phyloP scores from a whole-genome alignment of 2,329 filamentous ascomycete genomes.

The Pseudocercospora ulei region DNA sequence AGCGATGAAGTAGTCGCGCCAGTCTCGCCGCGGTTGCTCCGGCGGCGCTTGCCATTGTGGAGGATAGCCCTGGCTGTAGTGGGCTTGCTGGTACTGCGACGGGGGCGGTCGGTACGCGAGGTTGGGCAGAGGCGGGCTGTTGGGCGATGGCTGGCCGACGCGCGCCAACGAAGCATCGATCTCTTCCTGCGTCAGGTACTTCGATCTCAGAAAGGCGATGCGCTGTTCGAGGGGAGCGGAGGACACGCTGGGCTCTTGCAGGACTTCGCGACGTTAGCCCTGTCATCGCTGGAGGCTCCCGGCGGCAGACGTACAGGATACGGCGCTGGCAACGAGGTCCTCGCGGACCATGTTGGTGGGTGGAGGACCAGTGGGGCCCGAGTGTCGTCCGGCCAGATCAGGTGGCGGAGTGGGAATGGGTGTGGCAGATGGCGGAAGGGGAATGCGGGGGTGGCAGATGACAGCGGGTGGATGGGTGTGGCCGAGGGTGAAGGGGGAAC shows the following conservation, averaged over 20 bases:
- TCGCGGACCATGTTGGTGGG: constrained; percentile 72
- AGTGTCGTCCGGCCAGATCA: background rate
- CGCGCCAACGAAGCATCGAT: constrained; percentile 75
- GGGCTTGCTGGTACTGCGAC: constrained; percentile 34
- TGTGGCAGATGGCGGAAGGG: no score
- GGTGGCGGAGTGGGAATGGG: no score
- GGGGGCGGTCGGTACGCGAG: constrained; percentile 30
- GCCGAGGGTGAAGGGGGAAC: no score
- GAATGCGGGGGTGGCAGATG: no score
- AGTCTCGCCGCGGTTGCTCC: constrained; percentile 68
- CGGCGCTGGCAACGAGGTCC: constrained; percentile 71
- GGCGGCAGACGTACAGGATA: constrained; percentile 39
- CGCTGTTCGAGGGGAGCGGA: constrained; percentile 85
- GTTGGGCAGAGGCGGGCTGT: constrained; percentile 37
- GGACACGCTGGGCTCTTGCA: constrained; percentile 87
- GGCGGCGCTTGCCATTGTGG: constrained; percentile 49
- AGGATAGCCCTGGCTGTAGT: constrained; percentile 17
- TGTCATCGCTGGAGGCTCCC: background rate
- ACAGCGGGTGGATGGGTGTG: no score
- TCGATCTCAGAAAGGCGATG: constrained; percentile 85
- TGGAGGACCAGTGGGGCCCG: background rate
- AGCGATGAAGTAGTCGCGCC: constrained; percentile 99
- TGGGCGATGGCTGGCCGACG: constrained; percentile 49
- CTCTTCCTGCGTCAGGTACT: constrained; percentile 95
- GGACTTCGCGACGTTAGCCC: constrained; percentile 48